Base-by-base conservation (phyloP, 2,329 filamentous ascomycete genomes). In the Boeremia lycopersici region DNA sequence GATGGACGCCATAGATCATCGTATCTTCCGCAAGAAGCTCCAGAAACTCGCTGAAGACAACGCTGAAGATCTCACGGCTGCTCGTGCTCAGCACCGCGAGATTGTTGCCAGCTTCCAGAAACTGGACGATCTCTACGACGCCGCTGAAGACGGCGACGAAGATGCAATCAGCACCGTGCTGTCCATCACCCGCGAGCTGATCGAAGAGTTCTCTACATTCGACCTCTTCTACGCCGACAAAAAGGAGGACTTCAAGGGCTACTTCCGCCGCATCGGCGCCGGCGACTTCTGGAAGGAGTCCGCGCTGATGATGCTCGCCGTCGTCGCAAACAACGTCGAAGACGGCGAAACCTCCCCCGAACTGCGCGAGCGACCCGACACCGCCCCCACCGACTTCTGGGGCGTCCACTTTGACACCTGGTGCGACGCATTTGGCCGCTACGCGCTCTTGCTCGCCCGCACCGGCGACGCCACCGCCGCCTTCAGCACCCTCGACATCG, bases 371-470 rank as follows among this genome's bases (percentile, higher is more conserved):
- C 64, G 57, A 19, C 68, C 70, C 13, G 63, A 68, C 15, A 23
- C 40, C 6, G 28, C 81, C 33, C 83, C 84, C 2, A 74, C 74
- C 41, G 80, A 82, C 55, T 93, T 91, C 69, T 88, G 91, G 62
- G 89, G 89, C 7, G 90, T 98, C 41, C 79, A 86, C 0, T 96
- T 98, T 69, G 81, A 87, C 53, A 83, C 86, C 41, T 99, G 95
- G 95, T 83, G 97, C 3, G 90, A 96, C 63, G 82, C 96, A 0
- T 96, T 99, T 70, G 83, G 96, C 31, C 90, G 95, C 67, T 96
- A 96, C 70, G 89, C 92, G 3, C 81, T 97, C 42, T 81, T 88
- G 5, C 82, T 95, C 29, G 89, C 92, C 7, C 84, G 86, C 36
- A 78, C 82, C 17, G 87, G 87, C 30, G 85, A 89, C 42, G 79